Base-by-base conservation (phyloP, 192 early-diverging fungal species). In the Coemansia sp. region DNA sequence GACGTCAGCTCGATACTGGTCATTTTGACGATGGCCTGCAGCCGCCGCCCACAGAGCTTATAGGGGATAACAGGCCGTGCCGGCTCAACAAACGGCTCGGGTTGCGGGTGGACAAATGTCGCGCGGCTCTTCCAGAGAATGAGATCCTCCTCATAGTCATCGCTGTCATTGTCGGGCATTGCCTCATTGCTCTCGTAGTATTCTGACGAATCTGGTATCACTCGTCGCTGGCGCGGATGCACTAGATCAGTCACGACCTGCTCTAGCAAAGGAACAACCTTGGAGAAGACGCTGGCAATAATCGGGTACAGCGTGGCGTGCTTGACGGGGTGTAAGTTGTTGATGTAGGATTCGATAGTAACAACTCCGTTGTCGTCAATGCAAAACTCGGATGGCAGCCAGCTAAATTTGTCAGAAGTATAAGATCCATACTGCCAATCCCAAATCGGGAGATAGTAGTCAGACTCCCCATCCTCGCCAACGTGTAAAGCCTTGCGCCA, bases 1-100 rank as follows among this genome's bases (percentile, higher is more conserved):
- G 89, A 88, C 2, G 87, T 86, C 53, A 94, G 65, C 17, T 81
- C 66, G 47, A 91, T 90, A 68, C 78, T 88, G 46, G 89, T 86
- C 71, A 91, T 79, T 70, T 91, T 91, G 35, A 37, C 35, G 8
- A 37, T 0, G 35, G 35, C 35, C 35, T 37, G 35, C 4, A 6
- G 35, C 35, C 5, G 35, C 5, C 35, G 35, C 0, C 35, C 35
- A 37, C 35, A 6, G 35, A 37, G 35, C 35, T 37, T 37, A 8
- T 37, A 37, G 35, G 35, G 35, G 5, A 8, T 37, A 8, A 37
- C 6, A 37, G 35, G 35, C 6, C 35, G 35, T 8, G 35, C 35
- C 8, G 35, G 35, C 35, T 6, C 35, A 37, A 37, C 35, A 37
- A 37, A 37, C 35, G 35, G 35, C 35, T 37, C 35, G 8, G 35